Evolutionary conservation across 2,329 filamentous ascomycete genomes (phyloP).

Genomic region (Paraphoma sp.): DNA sequence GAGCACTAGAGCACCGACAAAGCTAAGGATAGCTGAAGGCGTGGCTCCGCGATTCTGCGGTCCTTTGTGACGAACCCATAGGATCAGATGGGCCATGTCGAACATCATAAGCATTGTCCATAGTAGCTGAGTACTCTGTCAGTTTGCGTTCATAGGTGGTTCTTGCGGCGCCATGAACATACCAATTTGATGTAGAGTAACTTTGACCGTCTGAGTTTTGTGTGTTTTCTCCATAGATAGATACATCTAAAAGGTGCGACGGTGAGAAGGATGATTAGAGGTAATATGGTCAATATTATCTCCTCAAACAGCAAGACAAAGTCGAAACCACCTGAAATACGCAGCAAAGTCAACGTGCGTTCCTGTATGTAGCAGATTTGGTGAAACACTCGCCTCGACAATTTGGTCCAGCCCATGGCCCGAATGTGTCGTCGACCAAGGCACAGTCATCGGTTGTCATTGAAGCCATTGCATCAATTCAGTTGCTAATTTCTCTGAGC

Average conservation of each 20-base stretch:
- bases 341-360: no score
- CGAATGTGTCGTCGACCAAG: conserved; percentile 39
- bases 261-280: conserved; percentile 36
- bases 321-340: conserved; percentile 30
- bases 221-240: conserved; percentile 32
- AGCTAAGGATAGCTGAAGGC: conserved; percentile 34
- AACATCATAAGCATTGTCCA: conserved; percentile 33
- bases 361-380: background rate
- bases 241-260: conserved; percentile 36
- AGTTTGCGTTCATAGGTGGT: background rate
- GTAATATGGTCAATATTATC: conserved; percentile 40
- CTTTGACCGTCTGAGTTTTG: conserved; percentile 30
- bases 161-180: conserved; percentile 1
- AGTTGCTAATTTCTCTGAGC: conserved; percentile 22
- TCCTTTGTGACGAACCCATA: conserved; percentile 30
- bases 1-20: conserved; percentile 39
- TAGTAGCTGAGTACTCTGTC: conserved; percentile 20
- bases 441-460: conserved; percentile 22
- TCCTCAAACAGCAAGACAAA: conserved; percentile 49
- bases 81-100: conserved; percentile 33
- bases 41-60: conserved; percentile 27
- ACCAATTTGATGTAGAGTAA: conserved; percentile 37
- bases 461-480: conserved; percentile 30
- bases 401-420: conserved; percentile 35
- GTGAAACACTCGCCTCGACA: conserved; percentile 34